These are phyloP conservation scores for Claviceps lovelessii DNA, from an alignment of 2,329 filamentous ascomycete genomes.

Conservation along the genomic window DNA sequence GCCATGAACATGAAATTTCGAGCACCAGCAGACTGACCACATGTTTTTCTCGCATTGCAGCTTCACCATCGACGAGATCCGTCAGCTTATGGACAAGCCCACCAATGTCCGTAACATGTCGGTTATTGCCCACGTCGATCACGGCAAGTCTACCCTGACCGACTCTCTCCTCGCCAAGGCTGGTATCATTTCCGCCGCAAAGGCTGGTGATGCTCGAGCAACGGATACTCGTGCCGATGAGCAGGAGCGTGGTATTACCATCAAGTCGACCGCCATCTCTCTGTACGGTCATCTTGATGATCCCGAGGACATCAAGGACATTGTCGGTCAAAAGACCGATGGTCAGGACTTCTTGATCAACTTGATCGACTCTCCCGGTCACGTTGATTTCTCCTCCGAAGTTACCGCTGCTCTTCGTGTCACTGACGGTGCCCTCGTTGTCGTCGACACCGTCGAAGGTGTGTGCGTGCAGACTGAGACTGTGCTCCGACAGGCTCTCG, in stretches of 20 bases:
- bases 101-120: conserved; percentile 86
- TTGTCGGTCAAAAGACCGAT: conserved; percentile 71
- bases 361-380: conserved; percentile 98
- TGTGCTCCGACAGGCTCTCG: conserved; percentile 94
- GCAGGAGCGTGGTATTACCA: conserved; percentile 99
- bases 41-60: conserved; percentile 31
- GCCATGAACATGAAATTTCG: not conserved
- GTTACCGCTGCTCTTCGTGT: conserved; percentile 99
- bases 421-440: conserved; percentile 97
- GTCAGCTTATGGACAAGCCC: conserved; percentile 64
- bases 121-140: conserved; percentile 99
- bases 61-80: conserved; percentile 97
- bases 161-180: conserved; percentile 98
- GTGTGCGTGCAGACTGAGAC: conserved; percentile 99
- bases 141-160: conserved; percentile 99
- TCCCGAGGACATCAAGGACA: conserved; percentile 85
- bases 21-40: conserved; percentile 2
- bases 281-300: conserved; percentile 76
- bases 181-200: conserved; percentile 97
- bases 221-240: conserved; percentile 96
- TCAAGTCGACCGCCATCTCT: conserved; percentile 99
- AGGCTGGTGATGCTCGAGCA: conserved; percentile 89
- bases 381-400: conserved; percentile 99
- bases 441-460: conserved; percentile 99
- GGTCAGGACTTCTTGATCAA: conserved; percentile 99